phyloP scores from a whole-genome alignment of 306 rosid species.

The Sechiopsis laciniata region DNA sequence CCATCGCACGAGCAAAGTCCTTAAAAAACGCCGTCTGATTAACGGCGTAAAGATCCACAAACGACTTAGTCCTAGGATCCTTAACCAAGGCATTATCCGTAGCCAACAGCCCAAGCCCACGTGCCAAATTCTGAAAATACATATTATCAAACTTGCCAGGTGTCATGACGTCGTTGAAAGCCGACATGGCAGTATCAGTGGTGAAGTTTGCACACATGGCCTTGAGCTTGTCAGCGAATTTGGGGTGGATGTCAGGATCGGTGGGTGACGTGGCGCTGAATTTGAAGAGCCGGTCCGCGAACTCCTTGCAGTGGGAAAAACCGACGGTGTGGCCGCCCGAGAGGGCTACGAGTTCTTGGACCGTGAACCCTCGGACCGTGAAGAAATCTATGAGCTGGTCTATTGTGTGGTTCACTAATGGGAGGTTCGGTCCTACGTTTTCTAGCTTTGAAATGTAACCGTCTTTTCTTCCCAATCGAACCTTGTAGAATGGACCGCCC shows the following conservation, averaged over 20 bases:
- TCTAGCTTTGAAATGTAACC: neutral
- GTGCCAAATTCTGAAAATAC: conserved; percentile 9
- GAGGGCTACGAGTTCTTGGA: conserved; percentile 5
- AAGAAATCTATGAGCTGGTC: neutral
- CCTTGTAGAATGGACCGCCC: conserved; percentile 14
- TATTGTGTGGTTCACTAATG: neutral
- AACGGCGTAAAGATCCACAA: conserved; percentile 10
- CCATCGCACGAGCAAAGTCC: conserved; percentile 19
- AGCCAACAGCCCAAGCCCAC: conserved; percentile 1
- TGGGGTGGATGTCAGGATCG: conserved; percentile 16
- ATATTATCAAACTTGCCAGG: conserved; percentile 23
- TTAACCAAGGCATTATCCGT: neutral
- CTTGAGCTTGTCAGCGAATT: conserved; percentile 9
- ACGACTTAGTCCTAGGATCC: conserved; percentile 17
- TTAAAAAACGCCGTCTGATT: conserved; percentile 21
- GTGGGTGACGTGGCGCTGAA: neutral
- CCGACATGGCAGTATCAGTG: neutral
- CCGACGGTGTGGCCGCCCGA: conserved; percentile 24
- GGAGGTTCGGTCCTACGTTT: conserved; percentile 1
- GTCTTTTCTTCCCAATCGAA: conserved; percentile 13
- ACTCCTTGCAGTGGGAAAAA: conserved; percentile 21
- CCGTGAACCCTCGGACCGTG: neutral
- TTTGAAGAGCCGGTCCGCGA: conserved; percentile 1
- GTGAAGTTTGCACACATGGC: neutral
- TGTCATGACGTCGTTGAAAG: conserved; percentile 22